phyloP scores from a whole-genome alignment of 495 filamentous ascomycete genomes.

The Hypoxylon intermedium region DNA sequence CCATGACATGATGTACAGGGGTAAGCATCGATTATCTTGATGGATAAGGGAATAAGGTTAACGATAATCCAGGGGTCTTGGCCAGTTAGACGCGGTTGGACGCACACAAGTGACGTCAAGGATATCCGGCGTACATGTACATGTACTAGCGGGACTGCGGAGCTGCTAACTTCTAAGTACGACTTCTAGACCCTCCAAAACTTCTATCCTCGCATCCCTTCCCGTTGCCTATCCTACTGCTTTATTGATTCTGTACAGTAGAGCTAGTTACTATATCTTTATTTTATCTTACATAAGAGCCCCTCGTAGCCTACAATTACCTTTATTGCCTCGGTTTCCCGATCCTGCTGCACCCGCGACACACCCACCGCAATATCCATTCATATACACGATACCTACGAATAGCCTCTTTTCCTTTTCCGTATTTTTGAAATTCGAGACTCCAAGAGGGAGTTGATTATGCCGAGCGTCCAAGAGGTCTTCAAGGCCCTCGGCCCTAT shows the following conservation, averaged over 20 bases:
- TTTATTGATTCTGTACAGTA: constrained; percentile 1
- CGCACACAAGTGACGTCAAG: constrained; percentile 29
- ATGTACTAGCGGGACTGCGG: neutral
- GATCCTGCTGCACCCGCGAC: neutral
- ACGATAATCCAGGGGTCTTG: neutral
- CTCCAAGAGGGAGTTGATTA: constrained; percentile 35
- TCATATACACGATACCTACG: neutral
- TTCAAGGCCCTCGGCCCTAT: constrained; percentile 76
- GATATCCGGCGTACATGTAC: constrained; percentile 11
- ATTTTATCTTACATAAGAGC: constrained; percentile 2
- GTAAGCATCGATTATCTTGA: no score
- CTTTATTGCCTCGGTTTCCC: neutral
- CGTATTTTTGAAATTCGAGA: neutral
- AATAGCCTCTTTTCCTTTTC: neutral
- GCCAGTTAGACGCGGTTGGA: constrained; percentile 3
- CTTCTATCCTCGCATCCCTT: neutral
- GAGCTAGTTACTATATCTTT: no score
- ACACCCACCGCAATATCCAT: neutral
- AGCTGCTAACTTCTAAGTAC: neutral
- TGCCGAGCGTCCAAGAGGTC: constrained; percentile 73
- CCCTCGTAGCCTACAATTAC: neutral
- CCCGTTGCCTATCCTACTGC: neutral
- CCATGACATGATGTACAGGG: no score
- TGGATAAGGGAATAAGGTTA: neutral
- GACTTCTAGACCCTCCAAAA: neutral